Percentiles rank a stretch among this genome's conserved stretches.
Evolutionary conservation across 192 early-diverging fungal species (phyloP).

Genomic region (Coemansia sp.): DNA sequence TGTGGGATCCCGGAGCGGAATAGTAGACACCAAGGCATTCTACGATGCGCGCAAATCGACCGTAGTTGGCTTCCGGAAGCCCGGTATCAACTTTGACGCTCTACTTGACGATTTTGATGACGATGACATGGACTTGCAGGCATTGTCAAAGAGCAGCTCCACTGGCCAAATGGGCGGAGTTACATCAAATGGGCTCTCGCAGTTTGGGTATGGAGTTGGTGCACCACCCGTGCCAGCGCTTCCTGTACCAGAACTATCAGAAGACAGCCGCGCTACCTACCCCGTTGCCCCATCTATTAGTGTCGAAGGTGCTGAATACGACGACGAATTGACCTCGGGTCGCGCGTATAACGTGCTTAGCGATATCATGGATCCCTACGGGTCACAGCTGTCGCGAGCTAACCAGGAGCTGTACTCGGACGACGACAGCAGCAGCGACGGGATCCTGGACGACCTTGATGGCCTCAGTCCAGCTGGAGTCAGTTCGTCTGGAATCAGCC

Average conservation of each 20-base stretch:
- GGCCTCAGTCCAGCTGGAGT: conserved; percentile 25
- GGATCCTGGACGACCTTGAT: conserved; percentile 38
- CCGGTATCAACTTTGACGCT: conserved; percentile 51
- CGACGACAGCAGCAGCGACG: conserved; percentile 38
- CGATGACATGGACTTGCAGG: conserved; percentile 16
- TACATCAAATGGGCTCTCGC: conserved; percentile 11
- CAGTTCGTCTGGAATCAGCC: conserved; percentile 11
- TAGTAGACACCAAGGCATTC: conserved; percentile 18
- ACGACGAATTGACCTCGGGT: conserved; percentile 34
- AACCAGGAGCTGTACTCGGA: conserved; percentile 43
- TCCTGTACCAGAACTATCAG: conserved; percentile 21
- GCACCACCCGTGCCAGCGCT: conserved; percentile 26
- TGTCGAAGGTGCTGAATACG: not conserved
- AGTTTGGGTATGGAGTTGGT: conserved; percentile 24
- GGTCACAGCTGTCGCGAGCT: conserved; percentile 19
- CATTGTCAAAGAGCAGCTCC: conserved; percentile 14
- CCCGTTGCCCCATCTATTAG: not conserved
- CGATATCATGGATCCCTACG: conserved; percentile 53
- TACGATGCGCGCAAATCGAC: conserved; percentile 51
- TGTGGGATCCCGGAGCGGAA: not conserved
- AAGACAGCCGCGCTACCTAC: conserved; percentile 13
- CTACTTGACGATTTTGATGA: conserved; percentile 46
- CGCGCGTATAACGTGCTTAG: conserved; percentile 42
- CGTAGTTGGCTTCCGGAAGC: conserved; percentile 39
- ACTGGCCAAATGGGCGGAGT: not conserved